Percentiles rank a stretch among this genome's conserved stretches.
phyloP scores from a whole-genome alignment of 345 rosid species.

The Eucalyptus cloeziana region DNA sequence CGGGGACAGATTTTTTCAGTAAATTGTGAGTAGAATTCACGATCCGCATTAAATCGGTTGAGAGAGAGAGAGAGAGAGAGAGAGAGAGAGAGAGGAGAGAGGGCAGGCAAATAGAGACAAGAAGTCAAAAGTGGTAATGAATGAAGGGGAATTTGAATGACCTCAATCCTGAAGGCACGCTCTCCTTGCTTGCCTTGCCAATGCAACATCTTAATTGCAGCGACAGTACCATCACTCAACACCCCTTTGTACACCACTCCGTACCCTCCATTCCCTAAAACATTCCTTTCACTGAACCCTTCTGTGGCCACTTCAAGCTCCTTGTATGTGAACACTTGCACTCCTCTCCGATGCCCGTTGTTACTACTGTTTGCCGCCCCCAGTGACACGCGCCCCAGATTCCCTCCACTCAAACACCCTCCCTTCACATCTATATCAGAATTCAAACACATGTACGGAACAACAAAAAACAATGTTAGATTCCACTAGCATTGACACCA shows the following conservation, averaged over 20 bases:
- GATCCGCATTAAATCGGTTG: not conserved
- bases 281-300: constrained; percentile 47
- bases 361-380: not conserved
- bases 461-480: not conserved
- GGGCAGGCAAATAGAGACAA: not conserved
- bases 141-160: constrained; percentile 22
- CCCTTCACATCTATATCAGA: constrained; percentile 40
- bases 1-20: not conserved
- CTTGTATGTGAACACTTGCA: constrained; percentile 76
- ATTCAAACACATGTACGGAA: not conserved
- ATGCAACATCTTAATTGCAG: constrained; percentile 63
- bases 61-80: not conserved
- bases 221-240: constrained; percentile 63
- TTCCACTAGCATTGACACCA: not conserved
- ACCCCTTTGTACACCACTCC: constrained; percentile 68
- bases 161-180: constrained; percentile 83
- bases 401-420: constrained; percentile 38
- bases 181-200: constrained; percentile 64
- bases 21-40: not conserved
- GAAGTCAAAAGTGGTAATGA: constrained; percentile 4
- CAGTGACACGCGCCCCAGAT: not conserved
- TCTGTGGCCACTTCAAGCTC: constrained; percentile 68
- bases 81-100: not conserved
- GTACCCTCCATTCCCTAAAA: constrained; percentile 46
- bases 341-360: constrained; percentile 18